Evolutionary conservation across 148 eudicot genomes (phyloP), one percentile per base, ranked within the genome.

Genomic region (Pouteria glomerata): DNA sequence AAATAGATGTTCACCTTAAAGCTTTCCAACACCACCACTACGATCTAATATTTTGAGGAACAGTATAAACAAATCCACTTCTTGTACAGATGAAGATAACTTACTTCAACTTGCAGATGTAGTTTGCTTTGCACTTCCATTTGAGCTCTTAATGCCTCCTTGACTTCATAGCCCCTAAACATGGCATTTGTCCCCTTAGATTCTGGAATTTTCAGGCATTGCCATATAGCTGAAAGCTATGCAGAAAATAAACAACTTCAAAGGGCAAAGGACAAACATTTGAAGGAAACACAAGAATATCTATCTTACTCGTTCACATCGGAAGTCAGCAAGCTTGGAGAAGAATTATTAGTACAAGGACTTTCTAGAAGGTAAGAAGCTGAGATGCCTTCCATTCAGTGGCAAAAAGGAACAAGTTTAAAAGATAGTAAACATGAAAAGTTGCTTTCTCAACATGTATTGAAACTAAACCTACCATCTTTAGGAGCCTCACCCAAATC

Each of bases 101-200:
- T 68, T 84, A 88, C 96, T 89, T 90, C 92, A 29, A 90, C 96
- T 79, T 88, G 90, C 60, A 88, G 79, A 76, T 90, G 96, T 63
- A 90, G 78, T 71, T 86, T 86, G 70, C 92, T 90, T 78, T 90
- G 89, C 69, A 90, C 90, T 80, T 90, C 96, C 96, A 88, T 90
- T 63, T 90, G 96, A 48, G 83, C 90, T 78, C 92, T 88, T 71
- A 88, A 74, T 14, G 96, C 92, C 84, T 90, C 96, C 86, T 88
- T 88, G 55, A 88, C 92, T 79, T 84, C 90, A 66, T 75, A 86
- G 14, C 92, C 87, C 84, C 96, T 90, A 72, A 13, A 57, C 74
- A 64, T 33, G 57, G 42, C 45, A 56, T 71, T 14, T 23, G 63
- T 53, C 53, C 27, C 15, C 69, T 26, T 56, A 71, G 16, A 59